A percentile compares a stretch with the other conserved stretches of the same genome.
Conservation (phyloP, 2,329 filamentous ascomycete species). For the Pleurostoma richardsiae region DNA sequence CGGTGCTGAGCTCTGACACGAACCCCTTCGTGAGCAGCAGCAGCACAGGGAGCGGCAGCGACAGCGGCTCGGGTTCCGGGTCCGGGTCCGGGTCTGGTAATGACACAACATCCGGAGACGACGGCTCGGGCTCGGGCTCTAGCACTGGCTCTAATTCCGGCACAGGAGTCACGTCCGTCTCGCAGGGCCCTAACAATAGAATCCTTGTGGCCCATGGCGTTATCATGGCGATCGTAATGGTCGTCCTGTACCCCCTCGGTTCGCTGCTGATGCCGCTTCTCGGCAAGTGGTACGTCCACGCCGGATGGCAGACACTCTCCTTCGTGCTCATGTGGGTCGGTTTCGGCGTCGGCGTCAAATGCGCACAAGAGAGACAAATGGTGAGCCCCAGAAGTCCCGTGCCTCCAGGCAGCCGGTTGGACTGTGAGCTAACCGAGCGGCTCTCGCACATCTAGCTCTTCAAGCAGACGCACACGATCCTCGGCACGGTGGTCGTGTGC, state of each 20-base stretch:
- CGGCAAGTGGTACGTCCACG: constrained; percentile 54
- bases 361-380: constrained; percentile 30
- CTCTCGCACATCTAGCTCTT: constrained; percentile 36
- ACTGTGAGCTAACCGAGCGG: neutral
- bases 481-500: constrained; percentile 50
- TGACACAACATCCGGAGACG: neutral
- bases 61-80: constrained; percentile 1
- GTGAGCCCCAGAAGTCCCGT: constrained; percentile 29
- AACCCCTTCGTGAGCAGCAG: constrained; percentile 43
- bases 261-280: constrained; percentile 55
- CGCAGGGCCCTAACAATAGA: constrained; percentile 3
- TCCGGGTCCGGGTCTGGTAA: constrained; percentile 1
- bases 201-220: constrained; percentile 46
- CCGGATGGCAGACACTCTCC: constrained; percentile 45
- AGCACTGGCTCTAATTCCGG: constrained; percentile 6
- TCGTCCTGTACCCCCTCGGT: constrained; percentile 55
- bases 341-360: constrained; percentile 51
- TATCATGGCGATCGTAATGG: constrained; percentile 56
- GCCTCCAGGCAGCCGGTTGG: neutral
- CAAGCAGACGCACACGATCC: constrained; percentile 44
- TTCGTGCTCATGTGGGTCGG: constrained; percentile 56
- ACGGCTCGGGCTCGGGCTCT: constrained; percentile 4
- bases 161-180: constrained; percentile 17
- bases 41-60: constrained; percentile 4
- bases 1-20: constrained; percentile 37